Evolutionary conservation across 2,329 filamentous ascomycete species (phyloP), one percentile per base, ranked within the genome.

Genomic region (Exophiala bonariae): DNA sequence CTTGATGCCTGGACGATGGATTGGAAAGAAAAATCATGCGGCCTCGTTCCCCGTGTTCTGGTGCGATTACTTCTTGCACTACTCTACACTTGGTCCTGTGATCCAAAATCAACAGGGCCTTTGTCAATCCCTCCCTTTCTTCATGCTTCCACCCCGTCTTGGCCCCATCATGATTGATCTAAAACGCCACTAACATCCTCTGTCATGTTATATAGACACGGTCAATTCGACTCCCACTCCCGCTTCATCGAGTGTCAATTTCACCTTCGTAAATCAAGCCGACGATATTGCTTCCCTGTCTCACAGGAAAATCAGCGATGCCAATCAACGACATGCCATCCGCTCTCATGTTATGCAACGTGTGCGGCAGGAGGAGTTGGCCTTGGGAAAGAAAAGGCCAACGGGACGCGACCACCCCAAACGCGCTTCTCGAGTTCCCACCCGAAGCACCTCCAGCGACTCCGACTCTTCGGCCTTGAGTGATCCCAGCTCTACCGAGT

Each of bases 311-410:
- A 70, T 69, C 54, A 67, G 62, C 48, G 62, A 70, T 58, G 60
- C 59, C 41, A 63, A 65, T 51, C 65, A 67, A 22, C 63, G 66
- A 34, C 67, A 68, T 54, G 63, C 63, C 10, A 71, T 71, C 37
- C 65, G 68, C 13, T 71, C 68, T 11, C 68, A 71, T 63, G 68
- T 70, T 14, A 71, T 71, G 68, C 66, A 67, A 32, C 63, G 69
- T 54, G 68, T 71, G 13, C 68, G 68, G 31, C 64, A 66, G 22
- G 61, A 64, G n/a, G 68, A 71, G 50, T 58, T 64, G 41, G 62
- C 68, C 4, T 65, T 65, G 11, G 68, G 68, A 2, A 48, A 65
- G 30, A 70, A 68, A 51, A 57, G 68, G 39, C 59, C 59, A 11
- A 62, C 64, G 54, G 54, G 63, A 57, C 20, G 65, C 61, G 28